Evolutionary conservation across 208 protist species (phyloP).

Genomic region (Trypanosoma rangeli): DNA sequence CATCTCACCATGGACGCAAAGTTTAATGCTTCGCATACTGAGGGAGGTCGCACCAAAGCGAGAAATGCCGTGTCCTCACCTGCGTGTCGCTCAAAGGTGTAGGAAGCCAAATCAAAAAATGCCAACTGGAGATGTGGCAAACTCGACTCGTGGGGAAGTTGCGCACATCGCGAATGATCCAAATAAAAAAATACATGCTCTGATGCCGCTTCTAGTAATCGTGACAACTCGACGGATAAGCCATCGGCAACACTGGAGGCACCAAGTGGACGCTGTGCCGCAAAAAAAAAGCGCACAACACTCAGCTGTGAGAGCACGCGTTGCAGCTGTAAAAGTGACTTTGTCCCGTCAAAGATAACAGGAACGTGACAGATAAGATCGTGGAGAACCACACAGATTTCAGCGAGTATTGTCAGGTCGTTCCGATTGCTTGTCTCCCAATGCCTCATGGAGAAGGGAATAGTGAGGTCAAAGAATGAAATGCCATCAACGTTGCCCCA

Average conservation of each 20-base stretch:
- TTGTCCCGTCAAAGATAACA: background rate
- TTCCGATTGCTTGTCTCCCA: background rate
- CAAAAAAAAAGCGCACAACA: slow-evolving; percentile 16
- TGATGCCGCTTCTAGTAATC: slow-evolving; percentile 1
- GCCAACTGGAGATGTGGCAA: slow-evolving; percentile 10
- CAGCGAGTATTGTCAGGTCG: background rate
- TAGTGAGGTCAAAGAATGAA: background rate
- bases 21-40: background rate
- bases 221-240: slow-evolving; percentile 9
- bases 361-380: slow-evolving; percentile 1
- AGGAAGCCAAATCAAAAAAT: slow-evolving; percentile 8
- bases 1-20: slow-evolving; percentile 3
- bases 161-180: background rate
- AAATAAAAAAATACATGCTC: background rate
- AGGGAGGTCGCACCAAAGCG: background rate
- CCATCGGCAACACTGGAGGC: background rate
- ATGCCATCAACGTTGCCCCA: background rate
- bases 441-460: background rate
- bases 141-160: slow-evolving; percentile 9
- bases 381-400: slow-evolving; percentile 13
- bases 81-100: slow-evolving; percentile 1
- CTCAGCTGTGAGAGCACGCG: slow-evolving; percentile 10
- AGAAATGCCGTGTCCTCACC: background rate
- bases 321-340: slow-evolving; percentile 1
- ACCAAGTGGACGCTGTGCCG: background rate